These are phyloP conservation scores for Helotiales sp. DNA, from an alignment of 2,329 filamentous ascomycete genomes.

Conservation along the genomic window DNA sequence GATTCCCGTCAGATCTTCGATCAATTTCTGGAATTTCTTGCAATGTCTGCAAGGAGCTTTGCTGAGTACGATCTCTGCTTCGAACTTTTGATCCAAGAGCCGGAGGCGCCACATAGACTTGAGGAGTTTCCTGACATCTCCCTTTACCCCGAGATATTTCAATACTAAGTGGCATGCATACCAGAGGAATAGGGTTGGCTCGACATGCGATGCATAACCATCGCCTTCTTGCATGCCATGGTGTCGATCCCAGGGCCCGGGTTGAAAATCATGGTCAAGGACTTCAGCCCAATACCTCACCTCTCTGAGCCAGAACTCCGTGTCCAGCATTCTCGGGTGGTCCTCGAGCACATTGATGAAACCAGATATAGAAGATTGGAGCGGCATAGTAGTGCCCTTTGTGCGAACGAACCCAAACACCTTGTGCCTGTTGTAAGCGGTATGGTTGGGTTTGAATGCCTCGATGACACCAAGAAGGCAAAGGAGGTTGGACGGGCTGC, in stretches of 20 bases:
- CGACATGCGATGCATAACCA: conserved; percentile 4
- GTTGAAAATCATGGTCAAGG: conserved; percentile 1
- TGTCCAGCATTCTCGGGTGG: conserved; percentile 10
- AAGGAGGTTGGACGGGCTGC: not conserved
- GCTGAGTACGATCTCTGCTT: conserved; percentile 12
- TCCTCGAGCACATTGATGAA: not conserved
- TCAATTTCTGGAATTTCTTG: conserved; percentile 2
- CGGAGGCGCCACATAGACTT: conserved; percentile 1
- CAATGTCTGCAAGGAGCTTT: conserved; percentile 2
- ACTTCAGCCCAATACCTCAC: not conserved
- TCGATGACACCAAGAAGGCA: conserved; percentile 7
- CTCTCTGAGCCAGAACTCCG: conserved; percentile 4
- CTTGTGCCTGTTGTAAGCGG: conserved; percentile 4
- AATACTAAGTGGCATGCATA: conserved; percentile 5
- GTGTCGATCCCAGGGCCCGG: not conserved
- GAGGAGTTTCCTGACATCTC: not conserved
- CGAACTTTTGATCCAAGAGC: not conserved
- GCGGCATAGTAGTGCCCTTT: not conserved
- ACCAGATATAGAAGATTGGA: conserved; percentile 6
- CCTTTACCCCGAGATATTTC: not conserved
- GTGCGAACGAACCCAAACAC: conserved; percentile 7
- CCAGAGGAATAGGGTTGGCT: conserved; percentile 8
- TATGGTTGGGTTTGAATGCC: not conserved
- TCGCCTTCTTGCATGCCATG: not conserved
- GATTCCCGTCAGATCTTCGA: conserved; percentile 9